Conservation (phyloP, 2,329 filamentous ascomycete genomes). For the Clarireedia homoeocarpa region DNA sequence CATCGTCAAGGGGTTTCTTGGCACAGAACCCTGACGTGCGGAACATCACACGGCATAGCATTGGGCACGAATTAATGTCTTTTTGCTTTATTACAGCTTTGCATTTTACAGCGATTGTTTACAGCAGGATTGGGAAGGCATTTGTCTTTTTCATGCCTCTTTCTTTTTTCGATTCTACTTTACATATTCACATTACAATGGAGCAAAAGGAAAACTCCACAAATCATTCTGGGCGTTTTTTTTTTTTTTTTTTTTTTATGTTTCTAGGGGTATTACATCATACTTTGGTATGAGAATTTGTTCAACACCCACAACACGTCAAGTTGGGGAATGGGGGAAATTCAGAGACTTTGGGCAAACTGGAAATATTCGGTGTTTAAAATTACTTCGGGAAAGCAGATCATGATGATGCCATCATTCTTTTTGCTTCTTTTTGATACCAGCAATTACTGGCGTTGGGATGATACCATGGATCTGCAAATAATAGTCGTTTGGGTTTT, state of each 20-base stretch:
- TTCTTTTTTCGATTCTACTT: background rate
- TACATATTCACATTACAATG: slow-evolving; percentile 7
- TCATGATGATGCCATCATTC: slow-evolving; percentile 10
- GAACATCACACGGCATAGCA: slow-evolving; percentile 10
- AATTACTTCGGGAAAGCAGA: slow-evolving; percentile 17
- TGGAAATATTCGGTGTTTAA: slow-evolving; percentile 8
- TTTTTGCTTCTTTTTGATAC: slow-evolving; percentile 18
- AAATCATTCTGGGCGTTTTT: slow-evolving; percentile 5
- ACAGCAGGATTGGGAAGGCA: background rate
- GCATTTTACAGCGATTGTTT: slow-evolving; percentile 12
- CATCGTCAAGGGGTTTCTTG: slow-evolving; percentile 23
- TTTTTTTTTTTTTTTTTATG: background rate
- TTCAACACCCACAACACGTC: background rate
- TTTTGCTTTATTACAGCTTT: slow-evolving; percentile 22
- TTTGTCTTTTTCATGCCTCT: slow-evolving; percentile 7
- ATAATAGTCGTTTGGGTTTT: slow-evolving; percentile 8
- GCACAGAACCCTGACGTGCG: slow-evolving; percentile 22
- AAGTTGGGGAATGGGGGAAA: background rate
- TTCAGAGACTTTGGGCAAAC: slow-evolving; percentile 3
- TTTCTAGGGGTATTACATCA: slow-evolving; percentile 1
- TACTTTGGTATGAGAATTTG: slow-evolving; percentile 2
- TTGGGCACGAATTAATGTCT: slow-evolving; percentile 21
- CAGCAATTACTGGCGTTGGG: slow-evolving; percentile 20
- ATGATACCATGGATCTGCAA: slow-evolving; percentile 27
- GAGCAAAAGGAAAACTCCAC: background rate